Conservation (phyloP, 164 flowering plant species). For the Cinnamomum chago region DNA sequence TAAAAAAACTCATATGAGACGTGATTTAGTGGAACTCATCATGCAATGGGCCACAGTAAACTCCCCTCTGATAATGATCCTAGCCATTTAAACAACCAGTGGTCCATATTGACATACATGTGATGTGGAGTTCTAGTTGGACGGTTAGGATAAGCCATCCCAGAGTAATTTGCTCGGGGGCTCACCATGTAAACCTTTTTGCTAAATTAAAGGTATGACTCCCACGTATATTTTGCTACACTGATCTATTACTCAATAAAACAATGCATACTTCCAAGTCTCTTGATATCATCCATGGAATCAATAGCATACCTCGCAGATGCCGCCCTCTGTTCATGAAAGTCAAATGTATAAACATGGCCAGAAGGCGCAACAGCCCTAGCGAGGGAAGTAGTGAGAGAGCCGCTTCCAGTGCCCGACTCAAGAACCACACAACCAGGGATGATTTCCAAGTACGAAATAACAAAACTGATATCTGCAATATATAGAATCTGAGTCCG, state of each 20-base stretch:
- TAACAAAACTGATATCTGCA: constrained; percentile 83
- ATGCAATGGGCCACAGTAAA: background rate
- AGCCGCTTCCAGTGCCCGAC: constrained; percentile 92
- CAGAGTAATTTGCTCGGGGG: background rate
- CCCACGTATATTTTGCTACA: background rate
- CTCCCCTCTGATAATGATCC: too few relatives aligned
- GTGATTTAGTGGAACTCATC: too few relatives aligned
- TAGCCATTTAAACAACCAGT: too few relatives aligned
- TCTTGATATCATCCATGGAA: background rate
- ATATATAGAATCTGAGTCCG: constrained; percentile 91
- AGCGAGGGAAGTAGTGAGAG: constrained; percentile 77
- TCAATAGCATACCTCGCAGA: constrained; percentile 60
- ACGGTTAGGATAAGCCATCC: background rate
- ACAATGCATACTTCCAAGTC: background rate
- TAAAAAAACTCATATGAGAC: too few relatives aligned
- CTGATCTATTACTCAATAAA: background rate
- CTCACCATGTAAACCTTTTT: background rate
- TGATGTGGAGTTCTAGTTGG: background rate
- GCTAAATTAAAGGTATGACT: background rate
- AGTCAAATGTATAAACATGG: constrained; percentile 83
- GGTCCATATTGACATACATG: background rate
- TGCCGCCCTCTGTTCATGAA: constrained; percentile 79
- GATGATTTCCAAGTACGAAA: constrained; percentile 71
- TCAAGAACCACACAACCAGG: constrained; percentile 88
- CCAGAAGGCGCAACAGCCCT: constrained; percentile 87